Base-by-base conservation (phyloP, 441 rosid genomes). In the Adansonia gregorii region DNA sequence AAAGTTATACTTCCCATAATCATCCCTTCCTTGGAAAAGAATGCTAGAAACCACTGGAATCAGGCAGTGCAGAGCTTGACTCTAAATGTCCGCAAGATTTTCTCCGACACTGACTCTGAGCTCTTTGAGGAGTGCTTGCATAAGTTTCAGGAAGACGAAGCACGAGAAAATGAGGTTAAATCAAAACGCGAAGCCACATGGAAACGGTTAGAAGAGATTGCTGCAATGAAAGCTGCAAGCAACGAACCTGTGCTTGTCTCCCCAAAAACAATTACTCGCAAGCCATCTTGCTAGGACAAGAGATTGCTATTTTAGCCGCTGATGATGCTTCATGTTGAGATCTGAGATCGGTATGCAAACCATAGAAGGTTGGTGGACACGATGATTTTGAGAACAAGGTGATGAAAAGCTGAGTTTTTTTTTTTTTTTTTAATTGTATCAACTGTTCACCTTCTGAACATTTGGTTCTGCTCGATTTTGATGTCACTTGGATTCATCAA, bases 61-160 rank as follows among this genome's bases (percentile, higher is more conserved):
- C 96, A 86, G 79, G 96, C 92, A 46, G 98, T 94, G 14, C 97
- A 90, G 79, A 89, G 94, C 88, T 87, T 94, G 88, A 94, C 96
- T 1, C 85, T 94, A 74, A 94, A 94, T 31, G 97, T 92, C 72
- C 91, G 93, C 74, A 94, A 91, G 88, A 86, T 92, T 72, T 94
- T 92, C 83, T 86, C 89, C 8, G 98, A 94, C 67, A 48, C 35
- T 22, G 98, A 94, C 80, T 86, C 91, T 3, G 97, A 91, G 80
- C 92, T 94, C 75, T 91, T 86, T 12, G 92, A 94, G 79, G 98
- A 92, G 56, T 94, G 97, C 82, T 78, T 84, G 85, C 81, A 77
- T 52, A 90, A 92, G 85, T 94, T 85, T 69, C 89, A 83, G 77
- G 95, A 91, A 86, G 86, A 87, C 27, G 89, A 89, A 82, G 87